Conservation (phyloP, 2,329 filamentous ascomycete species). For the Cadophora gregata region DNA sequence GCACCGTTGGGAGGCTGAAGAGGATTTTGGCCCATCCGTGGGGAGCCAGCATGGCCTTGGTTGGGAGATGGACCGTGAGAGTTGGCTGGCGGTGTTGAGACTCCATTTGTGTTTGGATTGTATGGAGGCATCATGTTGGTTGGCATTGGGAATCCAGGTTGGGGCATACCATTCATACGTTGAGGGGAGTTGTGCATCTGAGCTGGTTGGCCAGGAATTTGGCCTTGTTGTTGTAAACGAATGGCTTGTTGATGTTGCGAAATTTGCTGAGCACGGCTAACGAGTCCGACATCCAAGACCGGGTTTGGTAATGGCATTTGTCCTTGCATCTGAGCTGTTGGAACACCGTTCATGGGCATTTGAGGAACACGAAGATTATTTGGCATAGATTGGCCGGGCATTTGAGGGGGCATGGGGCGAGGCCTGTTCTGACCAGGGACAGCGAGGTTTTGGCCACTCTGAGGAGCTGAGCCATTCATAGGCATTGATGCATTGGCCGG, state of each 20-base stretch:
- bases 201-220: slow-evolving; percentile 37
- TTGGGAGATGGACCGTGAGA: slow-evolving; percentile 34
- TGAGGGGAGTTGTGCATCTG: slow-evolving; percentile 49
- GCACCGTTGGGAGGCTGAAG: slow-evolving; percentile 12
- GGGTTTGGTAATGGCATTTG: slow-evolving; percentile 62
- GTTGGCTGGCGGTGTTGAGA: slow-evolving; percentile 48
- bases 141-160: slow-evolving; percentile 40
- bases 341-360: slow-evolving; percentile 66
- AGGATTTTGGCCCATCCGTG: slow-evolving; percentile 38
- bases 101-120: slow-evolving; percentile 54
- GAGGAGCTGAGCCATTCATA: slow-evolving; percentile 32
- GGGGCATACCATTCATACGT: slow-evolving; percentile 44
- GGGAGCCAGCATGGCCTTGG: slow-evolving; percentile 39
- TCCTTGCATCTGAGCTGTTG: slow-evolving; percentile 69
- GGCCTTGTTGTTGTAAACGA: slow-evolving; percentile 41
- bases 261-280: slow-evolving; percentile 70
- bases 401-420: slow-evolving; percentile 40
- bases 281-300: slow-evolving; percentile 58
- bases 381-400: slow-evolving; percentile 39
- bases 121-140: slow-evolving; percentile 60
- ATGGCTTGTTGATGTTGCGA: slow-evolving; percentile 58
- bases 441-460: slow-evolving; percentile 36
- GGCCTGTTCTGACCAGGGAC: slow-evolving; percentile 42
- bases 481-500: slow-evolving; percentile 32
- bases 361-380: slow-evolving; percentile 46